Evolutionary conservation across 441 rosid species (phyloP).

Genomic region (Isatis lusitanica): DNA sequence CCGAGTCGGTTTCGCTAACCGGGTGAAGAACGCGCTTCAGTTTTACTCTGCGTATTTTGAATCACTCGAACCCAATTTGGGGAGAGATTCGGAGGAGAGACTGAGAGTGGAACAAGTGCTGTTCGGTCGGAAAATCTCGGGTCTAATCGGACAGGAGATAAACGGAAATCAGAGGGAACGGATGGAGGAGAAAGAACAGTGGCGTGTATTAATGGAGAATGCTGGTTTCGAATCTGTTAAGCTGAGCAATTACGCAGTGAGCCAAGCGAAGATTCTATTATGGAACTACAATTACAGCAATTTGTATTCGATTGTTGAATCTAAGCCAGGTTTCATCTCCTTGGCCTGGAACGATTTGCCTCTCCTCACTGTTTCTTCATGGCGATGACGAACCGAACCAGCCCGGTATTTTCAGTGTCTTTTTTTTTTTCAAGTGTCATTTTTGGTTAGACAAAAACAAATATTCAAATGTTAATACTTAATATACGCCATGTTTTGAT

Average conservation of each 20-base stretch:
- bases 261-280: not conserved
- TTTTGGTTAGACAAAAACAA: constrained; percentile 11
- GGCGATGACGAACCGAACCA: constrained; percentile 9
- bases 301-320: not conserved
- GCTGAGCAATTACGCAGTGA: constrained; percentile 5
- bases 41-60: not conserved
- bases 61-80: not conserved
- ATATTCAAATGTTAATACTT: not conserved
- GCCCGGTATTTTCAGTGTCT: not conserved
- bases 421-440: not conserved
- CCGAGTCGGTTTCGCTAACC: not conserved
- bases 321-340: constrained; percentile 5
- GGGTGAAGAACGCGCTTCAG: not conserved
- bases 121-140: constrained; percentile 1
- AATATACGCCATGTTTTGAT: not conserved
- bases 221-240: constrained; percentile 5
- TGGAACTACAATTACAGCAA: constrained; percentile 1
- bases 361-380: constrained; percentile 3
- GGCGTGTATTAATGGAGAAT: not conserved
- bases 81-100: not conserved
- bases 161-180: constrained; percentile 2
- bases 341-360: constrained; percentile 10
- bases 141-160: not conserved
- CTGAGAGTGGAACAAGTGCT: not conserved
- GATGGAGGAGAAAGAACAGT: constrained; percentile 3